Conservation (phyloP, 192 early-diverging fungal species). For the Geranomyces variabilis region DNA sequence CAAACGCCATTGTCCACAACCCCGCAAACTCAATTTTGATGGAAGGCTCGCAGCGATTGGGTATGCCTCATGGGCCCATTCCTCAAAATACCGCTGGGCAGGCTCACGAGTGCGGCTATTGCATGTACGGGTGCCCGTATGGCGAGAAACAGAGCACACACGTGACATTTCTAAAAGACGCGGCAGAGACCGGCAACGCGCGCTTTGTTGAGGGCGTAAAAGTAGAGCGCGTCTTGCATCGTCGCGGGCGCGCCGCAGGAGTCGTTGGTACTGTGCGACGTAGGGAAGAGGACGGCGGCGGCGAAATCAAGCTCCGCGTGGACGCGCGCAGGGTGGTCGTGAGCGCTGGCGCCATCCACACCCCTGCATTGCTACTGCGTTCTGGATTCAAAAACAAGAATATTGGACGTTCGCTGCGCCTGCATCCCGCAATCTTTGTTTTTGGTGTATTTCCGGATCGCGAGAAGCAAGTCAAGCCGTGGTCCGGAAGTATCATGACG, state of each 20-base stretch:
- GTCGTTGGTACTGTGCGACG: constrained; percentile 49
- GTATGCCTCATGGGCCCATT: constrained; percentile 55
- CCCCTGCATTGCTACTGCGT: constrained; percentile 64
- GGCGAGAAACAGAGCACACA: constrained; percentile 71
- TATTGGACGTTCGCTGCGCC: constrained; percentile 67
- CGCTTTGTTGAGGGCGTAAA: constrained; percentile 62
- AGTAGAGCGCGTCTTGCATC: constrained; percentile 59
- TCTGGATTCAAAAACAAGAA: constrained; percentile 69
- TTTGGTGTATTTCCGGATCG: constrained; percentile 68
- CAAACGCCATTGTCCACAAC: constrained; percentile 63
- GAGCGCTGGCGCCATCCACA: constrained; percentile 66
- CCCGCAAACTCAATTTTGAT: constrained; percentile 61
- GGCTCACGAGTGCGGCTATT: constrained; percentile 65
- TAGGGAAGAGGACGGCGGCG: constrained; percentile 12
- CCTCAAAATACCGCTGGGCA: constrained; percentile 68
- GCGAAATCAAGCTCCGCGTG: constrained; percentile 45
- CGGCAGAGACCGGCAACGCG: constrained; percentile 60
- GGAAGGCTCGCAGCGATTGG: constrained; percentile 71
- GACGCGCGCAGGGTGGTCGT: constrained; percentile 61
- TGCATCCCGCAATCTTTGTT: constrained; percentile 65
- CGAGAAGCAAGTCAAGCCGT: constrained; percentile 42
- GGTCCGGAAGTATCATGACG: constrained; percentile 64
- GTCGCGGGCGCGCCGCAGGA: constrained; percentile 54
- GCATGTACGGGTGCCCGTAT: constrained; percentile 70
- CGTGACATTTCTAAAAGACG: constrained; percentile 71